A percentile compares a stretch with the other conserved stretches of the same genome.
phyloP scores from a whole-genome alignment of 2,329 filamentous ascomycete species.

The Monilinia fructigena region DNA sequence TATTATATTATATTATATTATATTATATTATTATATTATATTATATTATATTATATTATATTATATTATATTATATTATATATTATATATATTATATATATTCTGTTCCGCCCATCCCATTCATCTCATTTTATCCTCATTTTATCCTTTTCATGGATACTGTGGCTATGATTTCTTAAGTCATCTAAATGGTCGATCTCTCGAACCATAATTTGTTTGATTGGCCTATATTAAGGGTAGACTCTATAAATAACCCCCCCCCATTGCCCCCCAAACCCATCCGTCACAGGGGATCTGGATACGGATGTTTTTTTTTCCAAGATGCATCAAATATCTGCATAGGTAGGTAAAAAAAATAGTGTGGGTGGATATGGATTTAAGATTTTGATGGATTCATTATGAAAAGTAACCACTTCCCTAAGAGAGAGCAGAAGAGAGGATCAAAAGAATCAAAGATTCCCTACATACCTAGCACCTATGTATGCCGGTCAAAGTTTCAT shows the following conservation, averaged over 20 bases:
- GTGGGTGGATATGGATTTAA: neutral
- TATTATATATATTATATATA: no score
- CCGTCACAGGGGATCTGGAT: slow-evolving; percentile 5
- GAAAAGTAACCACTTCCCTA: neutral
- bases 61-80: no score
- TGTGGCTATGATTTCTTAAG: slow-evolving; percentile 13
- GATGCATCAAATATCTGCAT: slow-evolving; percentile 10
- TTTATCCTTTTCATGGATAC: neutral
- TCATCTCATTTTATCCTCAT: no score
- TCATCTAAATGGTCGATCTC: slow-evolving; percentile 12
- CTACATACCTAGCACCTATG: no score
- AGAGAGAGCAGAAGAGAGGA: no score
- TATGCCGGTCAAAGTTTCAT: no score
- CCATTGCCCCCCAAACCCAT: neutral
- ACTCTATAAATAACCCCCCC: neutral
- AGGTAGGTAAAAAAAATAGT: neutral
- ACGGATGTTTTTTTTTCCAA: slow-evolving; percentile 11
- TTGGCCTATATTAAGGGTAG: neutral
- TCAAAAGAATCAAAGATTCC: no score
- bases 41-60: no score
- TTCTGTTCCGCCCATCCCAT: no score
- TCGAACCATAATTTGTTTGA: neutral
- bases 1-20: no score
- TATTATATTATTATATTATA: no score
- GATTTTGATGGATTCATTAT: neutral